Evolutionary conservation across 192 early-diverging fungal genomes (phyloP).

Genomic region (Coemansia sp.): DNA sequence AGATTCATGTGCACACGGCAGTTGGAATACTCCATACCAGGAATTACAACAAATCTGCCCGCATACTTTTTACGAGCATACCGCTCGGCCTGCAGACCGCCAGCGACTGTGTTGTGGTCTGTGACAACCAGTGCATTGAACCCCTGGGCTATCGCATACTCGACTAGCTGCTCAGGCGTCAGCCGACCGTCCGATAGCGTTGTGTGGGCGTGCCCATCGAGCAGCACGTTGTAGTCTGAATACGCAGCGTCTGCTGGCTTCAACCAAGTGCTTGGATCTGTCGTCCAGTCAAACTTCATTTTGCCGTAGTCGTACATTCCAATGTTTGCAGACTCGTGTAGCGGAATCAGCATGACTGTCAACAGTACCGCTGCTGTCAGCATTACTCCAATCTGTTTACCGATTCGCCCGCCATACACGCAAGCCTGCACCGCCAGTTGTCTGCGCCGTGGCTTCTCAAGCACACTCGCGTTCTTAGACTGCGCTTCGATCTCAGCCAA

Average conservation of each 20-base stretch:
- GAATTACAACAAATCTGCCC: slow-evolving; percentile 60
- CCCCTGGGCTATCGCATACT: slow-evolving; percentile 69
- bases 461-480: background rate
- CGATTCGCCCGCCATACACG: slow-evolving; percentile 6
- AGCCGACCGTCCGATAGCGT: slow-evolving; percentile 63
- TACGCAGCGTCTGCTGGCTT: slow-evolving; percentile 26
- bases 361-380: slow-evolving; percentile 7
- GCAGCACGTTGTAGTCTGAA: slow-evolving; percentile 55
- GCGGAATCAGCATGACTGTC: slow-evolving; percentile 20
- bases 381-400: slow-evolving; percentile 15
- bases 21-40: slow-evolving; percentile 68
- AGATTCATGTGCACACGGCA: slow-evolving; percentile 76
- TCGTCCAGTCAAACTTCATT: slow-evolving; percentile 33
- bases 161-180: slow-evolving; percentile 57
- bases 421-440: background rate
- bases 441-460: background rate
- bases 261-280: slow-evolving; percentile 21
- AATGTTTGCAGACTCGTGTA: slow-evolving; percentile 13
- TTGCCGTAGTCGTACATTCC: slow-evolving; percentile 4
- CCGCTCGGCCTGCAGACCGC: slow-evolving; percentile 60
- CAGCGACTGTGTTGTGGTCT: slow-evolving; percentile 68
- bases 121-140: slow-evolving; percentile 70
- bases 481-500: background rate
- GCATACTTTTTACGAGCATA: slow-evolving; percentile 58
- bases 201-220: slow-evolving; percentile 69